Conservation (phyloP, 495 filamentous ascomycete genomes). For the Cairneyella variabilis region DNA sequence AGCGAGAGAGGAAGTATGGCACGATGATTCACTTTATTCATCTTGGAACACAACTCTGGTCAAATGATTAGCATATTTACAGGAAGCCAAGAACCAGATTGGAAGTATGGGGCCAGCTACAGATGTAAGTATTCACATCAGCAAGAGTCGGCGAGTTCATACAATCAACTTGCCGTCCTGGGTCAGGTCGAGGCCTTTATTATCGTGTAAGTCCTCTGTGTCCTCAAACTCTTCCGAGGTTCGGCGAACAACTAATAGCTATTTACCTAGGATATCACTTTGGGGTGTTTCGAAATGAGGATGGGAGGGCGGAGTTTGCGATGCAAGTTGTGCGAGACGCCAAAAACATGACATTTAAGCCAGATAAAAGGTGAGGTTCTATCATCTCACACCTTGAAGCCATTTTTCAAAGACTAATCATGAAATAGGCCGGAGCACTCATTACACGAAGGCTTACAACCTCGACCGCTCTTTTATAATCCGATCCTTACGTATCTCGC, state of each 20-base stretch:
- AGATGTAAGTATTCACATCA: slow-evolving; percentile 6
- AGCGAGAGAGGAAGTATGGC: slow-evolving; percentile 1
- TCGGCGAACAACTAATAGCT: background rate
- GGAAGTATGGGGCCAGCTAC: background rate
- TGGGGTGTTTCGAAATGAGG: slow-evolving; percentile 22
- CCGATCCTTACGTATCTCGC: background rate
- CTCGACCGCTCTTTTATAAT: slow-evolving; percentile 9
- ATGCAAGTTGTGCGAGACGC: slow-evolving; percentile 19
- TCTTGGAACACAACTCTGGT: slow-evolving; percentile 5
- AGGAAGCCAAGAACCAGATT: slow-evolving; percentile 8
- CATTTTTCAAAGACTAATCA: slow-evolving; percentile 7
- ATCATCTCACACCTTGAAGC: background rate
- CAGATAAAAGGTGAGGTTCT: slow-evolving; percentile 14
- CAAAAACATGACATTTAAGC: slow-evolving; percentile 18
- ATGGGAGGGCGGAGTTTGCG: slow-evolving; percentile 16
- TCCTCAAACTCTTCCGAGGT: slow-evolving; percentile 1
- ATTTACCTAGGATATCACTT: slow-evolving; percentile 17
- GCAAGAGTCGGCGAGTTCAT: slow-evolving; percentile 10
- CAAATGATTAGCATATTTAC: slow-evolving; percentile 7
- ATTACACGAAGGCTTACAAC: slow-evolving; percentile 14
- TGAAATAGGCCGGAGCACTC: slow-evolving; percentile 19
- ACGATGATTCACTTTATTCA: slow-evolving; percentile 10
- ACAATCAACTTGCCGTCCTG: slow-evolving; percentile 1
- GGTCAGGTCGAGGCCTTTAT: slow-evolving; percentile 4
- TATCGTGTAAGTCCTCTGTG: slow-evolving; percentile 6